phyloP scores from a whole-genome alignment of 176 grass and related monocot genomes.

The Musa itinerans region DNA sequence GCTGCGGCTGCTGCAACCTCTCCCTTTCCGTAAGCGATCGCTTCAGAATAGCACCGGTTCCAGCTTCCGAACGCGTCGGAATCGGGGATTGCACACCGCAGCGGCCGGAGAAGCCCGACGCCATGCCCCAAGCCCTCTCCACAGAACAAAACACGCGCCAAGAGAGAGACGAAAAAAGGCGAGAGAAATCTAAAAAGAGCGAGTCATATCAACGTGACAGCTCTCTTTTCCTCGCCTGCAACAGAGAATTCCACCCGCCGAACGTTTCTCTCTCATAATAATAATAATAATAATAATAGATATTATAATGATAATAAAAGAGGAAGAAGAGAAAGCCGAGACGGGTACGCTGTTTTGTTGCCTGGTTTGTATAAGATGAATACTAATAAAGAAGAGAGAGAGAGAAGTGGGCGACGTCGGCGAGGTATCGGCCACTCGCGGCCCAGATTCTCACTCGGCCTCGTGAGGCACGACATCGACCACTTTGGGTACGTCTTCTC shows the following conservation, averaged over 20 bases:
- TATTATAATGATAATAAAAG: neutral
- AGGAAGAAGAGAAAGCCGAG: neutral
- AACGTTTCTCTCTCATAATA: neutral
- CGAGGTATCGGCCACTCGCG: neutral
- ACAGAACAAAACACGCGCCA: constrained; percentile 15
- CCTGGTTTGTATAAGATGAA: neutral
- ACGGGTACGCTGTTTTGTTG: neutral
- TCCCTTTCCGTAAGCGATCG: constrained; percentile 66
- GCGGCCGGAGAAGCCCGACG: constrained; percentile 40
- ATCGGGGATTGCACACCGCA: constrained; percentile 35
- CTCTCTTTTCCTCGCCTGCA: neutral
- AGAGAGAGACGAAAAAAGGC: constrained; percentile 4
- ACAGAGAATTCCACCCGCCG: neutral
- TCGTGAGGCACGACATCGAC: neutral
- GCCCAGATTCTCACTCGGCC: neutral
- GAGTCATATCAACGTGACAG: neutral
- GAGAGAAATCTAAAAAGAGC: neutral
- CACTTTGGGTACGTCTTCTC: neutral
- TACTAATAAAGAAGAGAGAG: neutral
- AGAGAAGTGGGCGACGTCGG: constrained; percentile 4
- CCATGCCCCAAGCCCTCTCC: neutral
- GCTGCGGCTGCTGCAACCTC: constrained; percentile 37
- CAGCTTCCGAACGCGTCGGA: constrained; percentile 27
- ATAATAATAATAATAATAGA: no score
- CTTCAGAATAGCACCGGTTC: constrained; percentile 53